phyloP scores from a whole-genome alignment of 1,284 basidiomycete species.

The Heterobasidion annosum region DNA sequence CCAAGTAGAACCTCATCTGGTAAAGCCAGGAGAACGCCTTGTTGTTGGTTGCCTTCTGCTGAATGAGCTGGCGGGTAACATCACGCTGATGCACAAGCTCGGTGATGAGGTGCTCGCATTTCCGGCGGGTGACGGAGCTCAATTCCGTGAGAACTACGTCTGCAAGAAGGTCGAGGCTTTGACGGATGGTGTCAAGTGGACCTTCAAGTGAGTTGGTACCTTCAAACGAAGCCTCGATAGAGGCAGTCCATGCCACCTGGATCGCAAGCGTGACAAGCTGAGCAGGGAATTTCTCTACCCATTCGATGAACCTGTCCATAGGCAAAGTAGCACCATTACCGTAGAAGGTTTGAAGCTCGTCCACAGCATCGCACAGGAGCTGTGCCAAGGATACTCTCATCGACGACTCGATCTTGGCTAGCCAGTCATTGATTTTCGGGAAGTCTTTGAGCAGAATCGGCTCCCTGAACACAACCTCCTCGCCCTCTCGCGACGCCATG shows the following conservation, averaged over 20 bases:
- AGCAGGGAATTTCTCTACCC: constrained; percentile 92
- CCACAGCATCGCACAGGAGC: constrained; percentile 72
- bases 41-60: constrained; percentile 54
- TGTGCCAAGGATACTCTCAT: constrained; percentile 91
- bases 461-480: constrained; percentile 79
- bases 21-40: constrained; percentile 91
- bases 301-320: constrained; percentile 68
- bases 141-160: constrained; percentile 93
- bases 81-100: constrained; percentile 98
- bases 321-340: constrained; percentile 46
- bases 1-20: constrained; percentile 98
- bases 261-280: constrained; percentile 93
- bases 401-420: constrained; percentile 86
- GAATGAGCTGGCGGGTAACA: constrained; percentile 78
- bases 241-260: constrained; percentile 90
- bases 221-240: constrained; percentile 73
- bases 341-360: constrained; percentile 77
- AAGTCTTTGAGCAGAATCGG: constrained; percentile 88
- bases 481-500: constrained; percentile 93
- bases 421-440: constrained; percentile 99
- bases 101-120: constrained; percentile 98
- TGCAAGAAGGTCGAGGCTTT: constrained; percentile 88
- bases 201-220: constrained; percentile 45
- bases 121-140: constrained; percentile 81
- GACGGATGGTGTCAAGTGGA: constrained; percentile 69